Conservation (phyloP, 805 yeast species). For the Huiozyma naganishii region DNA sequence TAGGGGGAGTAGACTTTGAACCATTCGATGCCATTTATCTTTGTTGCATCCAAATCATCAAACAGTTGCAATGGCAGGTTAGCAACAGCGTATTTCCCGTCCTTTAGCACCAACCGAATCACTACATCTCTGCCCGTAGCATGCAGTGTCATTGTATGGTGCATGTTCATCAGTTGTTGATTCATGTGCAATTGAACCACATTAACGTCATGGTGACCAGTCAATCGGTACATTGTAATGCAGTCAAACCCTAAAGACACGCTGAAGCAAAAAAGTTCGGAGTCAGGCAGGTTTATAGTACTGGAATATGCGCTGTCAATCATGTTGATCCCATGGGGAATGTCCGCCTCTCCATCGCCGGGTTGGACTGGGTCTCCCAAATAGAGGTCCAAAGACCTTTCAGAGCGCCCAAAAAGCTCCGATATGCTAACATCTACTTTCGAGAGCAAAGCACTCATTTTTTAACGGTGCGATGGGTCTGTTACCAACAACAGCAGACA, state of each 20-base stretch:
- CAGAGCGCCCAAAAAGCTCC: constrained; percentile 8
- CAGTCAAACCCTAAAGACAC: constrained; percentile 12
- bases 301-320: constrained; percentile 15
- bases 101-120: constrained; percentile 18
- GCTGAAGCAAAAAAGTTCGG: constrained; percentile 20
- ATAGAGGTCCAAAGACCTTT: constrained; percentile 12
- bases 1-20: constrained; percentile 59
- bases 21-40: constrained; percentile 35
- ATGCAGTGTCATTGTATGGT: constrained; percentile 14
- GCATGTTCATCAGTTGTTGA: constrained; percentile 14
- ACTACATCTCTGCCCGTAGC: constrained; percentile 3
- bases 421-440: constrained; percentile 21
- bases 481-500: too few species aligned
- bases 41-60: constrained; percentile 1
- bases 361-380: constrained; percentile 5
- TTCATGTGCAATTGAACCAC: constrained; percentile 20
- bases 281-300: constrained; percentile 9
- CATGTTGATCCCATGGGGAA: neutral
- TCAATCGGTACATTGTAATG: constrained; percentile 18
- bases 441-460: constrained; percentile 9
- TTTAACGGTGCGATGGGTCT: too few species aligned
- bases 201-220: constrained; percentile 10
- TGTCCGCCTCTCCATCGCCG: neutral
- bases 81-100: constrained; percentile 17
- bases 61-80: constrained; percentile 17